Base-by-base conservation (phyloP, 805 yeast species). In the Jamesozyma hellenica region DNA sequence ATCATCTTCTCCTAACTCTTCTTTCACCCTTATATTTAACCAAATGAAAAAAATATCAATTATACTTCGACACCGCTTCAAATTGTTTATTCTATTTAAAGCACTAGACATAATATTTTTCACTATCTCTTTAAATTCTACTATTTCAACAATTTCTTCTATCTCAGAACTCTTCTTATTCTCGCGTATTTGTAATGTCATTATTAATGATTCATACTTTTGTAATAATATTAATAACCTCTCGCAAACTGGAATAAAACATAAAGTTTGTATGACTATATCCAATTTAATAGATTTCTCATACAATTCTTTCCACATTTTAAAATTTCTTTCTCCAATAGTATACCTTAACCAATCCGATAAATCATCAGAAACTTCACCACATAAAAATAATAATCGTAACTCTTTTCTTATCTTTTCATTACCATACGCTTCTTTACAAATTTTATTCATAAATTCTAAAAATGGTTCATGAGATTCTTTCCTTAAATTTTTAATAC, bases 261-360 rank as follows among this genome's bases (percentile, higher is more conserved):
- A 69, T 32, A 72, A 64, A 40, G 72, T 71, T n/a, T 15, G 15
- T 8, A 21, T 21, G 8, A 21, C 5, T 5, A 21, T 21, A 21
- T 21, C 23, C 23, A 8, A 21, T 21, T 29, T 29, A 15, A 29
- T n/a, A 8, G 17, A 6, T 6, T n/a, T 9, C 17, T 14, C 11
- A 15, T 29, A n/a, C 4, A 30, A 12, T 21, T 17, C 15, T 26
- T 61, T 59, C 72, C 85, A 72, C 46, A 74, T 65, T 44, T 71
- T 74, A 15, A 74, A 54, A 23, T 83, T 83, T 44, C 82, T 63
- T 44, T 79, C 86, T 0, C 84, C 87, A 27, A 82, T 61, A 35
- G 77, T 74, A 47, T 79, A 78, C 17, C 73, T 67, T 51, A 82
- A 61, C 77, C 78, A 82, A 41, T 74, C 77, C 42, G 67, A 69